Percentiles rank a stretch among this genome's conserved stretches.
Conservation (phyloP, 768 basidiomycete species). For the Suillus americanus region DNA sequence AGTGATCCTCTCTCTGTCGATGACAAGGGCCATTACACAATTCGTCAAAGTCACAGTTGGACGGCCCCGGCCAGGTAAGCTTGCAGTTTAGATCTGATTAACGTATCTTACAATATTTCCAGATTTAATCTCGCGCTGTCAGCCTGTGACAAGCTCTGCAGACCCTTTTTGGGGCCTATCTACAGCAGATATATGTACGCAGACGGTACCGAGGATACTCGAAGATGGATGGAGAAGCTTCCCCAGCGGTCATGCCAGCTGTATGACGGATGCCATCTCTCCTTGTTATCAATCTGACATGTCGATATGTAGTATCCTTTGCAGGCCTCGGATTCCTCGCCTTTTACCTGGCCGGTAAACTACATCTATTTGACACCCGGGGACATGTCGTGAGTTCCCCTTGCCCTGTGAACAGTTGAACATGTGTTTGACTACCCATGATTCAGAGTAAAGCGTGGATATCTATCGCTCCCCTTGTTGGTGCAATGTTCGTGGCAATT, state of each 20-base stretch:
- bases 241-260: slow-evolving; percentile 85
- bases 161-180: slow-evolving; percentile 76
- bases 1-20: slow-evolving; percentile 70
- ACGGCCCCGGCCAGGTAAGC: slow-evolving; percentile 78
- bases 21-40: slow-evolving; percentile 81
- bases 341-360: slow-evolving; percentile 87
- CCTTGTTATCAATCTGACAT: background rate
- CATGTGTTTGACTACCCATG: background rate
- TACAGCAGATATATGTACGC: slow-evolving; percentile 74
- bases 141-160: slow-evolving; percentile 57
- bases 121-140: slow-evolving; percentile 47
- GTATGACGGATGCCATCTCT: slow-evolving; percentile 42
- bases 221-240: slow-evolving; percentile 90
- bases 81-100: background rate
- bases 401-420: background rate
- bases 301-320: slow-evolving; percentile 65
- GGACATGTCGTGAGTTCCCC: slow-evolving; percentile 59
- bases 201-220: slow-evolving; percentile 52
- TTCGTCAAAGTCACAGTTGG: slow-evolving; percentile 84
- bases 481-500: slow-evolving; percentile 71
- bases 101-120: background rate
- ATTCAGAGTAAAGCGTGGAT: slow-evolving; percentile 78
- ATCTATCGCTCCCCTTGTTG: slow-evolving; percentile 68
- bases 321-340: slow-evolving; percentile 89
- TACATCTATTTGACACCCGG: slow-evolving; percentile 81